A percentile compares a stretch with the other conserved stretches of the same genome.
Conservation (phyloP, 169 alveolate species). For the Plasmodium coatneyi region DNA sequence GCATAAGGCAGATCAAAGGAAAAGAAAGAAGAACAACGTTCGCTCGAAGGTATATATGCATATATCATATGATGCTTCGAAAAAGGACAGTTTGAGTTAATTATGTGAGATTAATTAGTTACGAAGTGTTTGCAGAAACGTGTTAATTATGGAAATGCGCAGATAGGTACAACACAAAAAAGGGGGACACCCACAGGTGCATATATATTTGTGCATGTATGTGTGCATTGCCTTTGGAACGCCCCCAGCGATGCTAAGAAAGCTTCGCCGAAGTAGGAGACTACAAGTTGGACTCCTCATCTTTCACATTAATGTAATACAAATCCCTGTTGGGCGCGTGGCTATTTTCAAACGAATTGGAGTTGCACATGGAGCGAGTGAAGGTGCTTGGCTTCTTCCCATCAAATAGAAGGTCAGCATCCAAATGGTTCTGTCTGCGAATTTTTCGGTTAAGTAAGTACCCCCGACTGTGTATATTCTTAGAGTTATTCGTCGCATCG, state of each 20-base stretch:
- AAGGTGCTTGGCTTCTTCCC: neutral
- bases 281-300: neutral
- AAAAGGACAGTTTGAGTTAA: neutral
- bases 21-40: neutral
- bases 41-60: neutral
- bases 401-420: neutral
- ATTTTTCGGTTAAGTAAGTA: constrained; percentile 78
- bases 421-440: constrained; percentile 55
- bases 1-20: neutral
- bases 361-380: neutral
- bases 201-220: neutral
- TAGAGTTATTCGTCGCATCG: constrained; percentile 60
- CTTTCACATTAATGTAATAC: constrained; percentile 20
- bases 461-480: constrained; percentile 73
- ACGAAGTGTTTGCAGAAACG: neutral
- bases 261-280: neutral
- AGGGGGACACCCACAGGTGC: neutral
- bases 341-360: neutral
- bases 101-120: neutral
- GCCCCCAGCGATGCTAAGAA: neutral
- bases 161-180: neutral
- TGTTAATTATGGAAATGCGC: neutral
- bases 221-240: neutral
- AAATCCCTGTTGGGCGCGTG: constrained; percentile 13
- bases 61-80: neutral